Percentiles rank a stretch among this genome's conserved stretches.
These are phyloP conservation scores for Yamadazyma sp. DNA, from an alignment of 1,139 yeast species.

Conservation along the genomic window DNA sequence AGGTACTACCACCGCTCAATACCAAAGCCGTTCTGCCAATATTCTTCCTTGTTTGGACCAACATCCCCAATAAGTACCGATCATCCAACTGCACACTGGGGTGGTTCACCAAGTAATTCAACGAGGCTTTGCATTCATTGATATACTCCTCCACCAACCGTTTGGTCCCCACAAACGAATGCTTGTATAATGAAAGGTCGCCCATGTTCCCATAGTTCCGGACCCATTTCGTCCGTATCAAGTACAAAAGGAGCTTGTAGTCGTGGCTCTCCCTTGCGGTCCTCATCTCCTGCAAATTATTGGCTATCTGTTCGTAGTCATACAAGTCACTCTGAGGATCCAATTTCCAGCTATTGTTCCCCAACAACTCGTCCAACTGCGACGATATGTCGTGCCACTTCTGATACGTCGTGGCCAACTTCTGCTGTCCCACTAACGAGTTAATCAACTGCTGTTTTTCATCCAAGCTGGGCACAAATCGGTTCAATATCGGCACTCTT, in stretches of 20 bases:
- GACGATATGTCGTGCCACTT: constrained; percentile 70
- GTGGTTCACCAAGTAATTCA: constrained; percentile 48
- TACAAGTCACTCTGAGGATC: constrained; percentile 62
- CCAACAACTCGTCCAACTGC: constrained; percentile 62
- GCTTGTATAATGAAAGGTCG: constrained; percentile 71
- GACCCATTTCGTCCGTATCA: constrained; percentile 81
- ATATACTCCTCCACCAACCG: constrained; percentile 78
- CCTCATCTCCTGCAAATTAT: constrained; percentile 57
- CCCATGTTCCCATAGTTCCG: constrained; percentile 90
- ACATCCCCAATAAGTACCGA: constrained; percentile 67
- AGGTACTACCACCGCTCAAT: constrained; percentile 92
- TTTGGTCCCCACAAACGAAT: constrained; percentile 86
- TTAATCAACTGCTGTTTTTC: constrained; percentile 28
- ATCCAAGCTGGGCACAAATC: constrained; percentile 26
- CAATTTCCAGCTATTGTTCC: constrained; percentile 71
- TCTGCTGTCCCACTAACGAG: constrained; percentile 48
- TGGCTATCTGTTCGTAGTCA: constrained; percentile 63
- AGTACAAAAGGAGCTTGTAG: constrained; percentile 60
- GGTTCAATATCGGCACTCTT: constrained; percentile 28
- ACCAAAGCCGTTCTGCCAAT: constrained; percentile 93
- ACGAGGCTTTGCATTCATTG: constrained; percentile 67
- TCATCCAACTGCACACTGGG: constrained; percentile 60
- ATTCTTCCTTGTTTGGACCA: constrained; percentile 85
- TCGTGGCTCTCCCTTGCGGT: constrained; percentile 60
- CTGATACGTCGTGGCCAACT: constrained; percentile 61